These are phyloP conservation scores for Aspergillus sp. DNA, from an alignment of 2,329 filamentous ascomycete species.

Conservation along the genomic window DNA sequence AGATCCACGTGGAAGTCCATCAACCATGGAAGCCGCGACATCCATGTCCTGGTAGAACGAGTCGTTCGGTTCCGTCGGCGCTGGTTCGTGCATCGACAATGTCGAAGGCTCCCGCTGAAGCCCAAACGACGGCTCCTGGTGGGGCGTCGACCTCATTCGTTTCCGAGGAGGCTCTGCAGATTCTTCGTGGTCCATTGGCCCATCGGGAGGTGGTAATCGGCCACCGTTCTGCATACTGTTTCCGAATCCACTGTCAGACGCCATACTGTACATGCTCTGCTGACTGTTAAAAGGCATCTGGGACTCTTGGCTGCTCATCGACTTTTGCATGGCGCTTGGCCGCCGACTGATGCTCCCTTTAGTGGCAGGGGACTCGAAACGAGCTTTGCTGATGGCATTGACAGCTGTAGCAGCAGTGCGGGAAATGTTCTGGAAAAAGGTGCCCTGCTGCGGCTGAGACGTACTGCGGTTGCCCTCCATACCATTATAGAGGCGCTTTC, in stretches of 20 bases:
- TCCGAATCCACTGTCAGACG: conserved; percentile 66
- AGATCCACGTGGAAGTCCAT: conserved; percentile 27
- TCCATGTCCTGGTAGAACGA: conserved; percentile 40
- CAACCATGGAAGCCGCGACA: conserved; percentile 18
- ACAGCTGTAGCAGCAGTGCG: conserved; percentile 87
- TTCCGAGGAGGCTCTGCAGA: conserved; percentile 72
- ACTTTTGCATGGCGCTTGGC: conserved; percentile 61
- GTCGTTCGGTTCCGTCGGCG: conserved; percentile 40
- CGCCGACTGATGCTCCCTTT: conserved; percentile 56
- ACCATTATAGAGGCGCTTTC: conserved; percentile 83
- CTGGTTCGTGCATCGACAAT: conserved; percentile 33
- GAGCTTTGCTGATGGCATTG: conserved; percentile 91
- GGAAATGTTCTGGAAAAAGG: conserved; percentile 96
- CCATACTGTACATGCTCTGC: conserved; percentile 62
- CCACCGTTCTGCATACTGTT: conserved; percentile 53
- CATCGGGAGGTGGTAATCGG: conserved; percentile 23
- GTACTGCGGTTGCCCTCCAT: conserved; percentile 57
- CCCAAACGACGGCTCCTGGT: conserved; percentile 35
- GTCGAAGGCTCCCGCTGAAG: conserved; percentile 23
- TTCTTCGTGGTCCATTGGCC: conserved; percentile 48
- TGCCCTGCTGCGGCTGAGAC: conserved; percentile 60
- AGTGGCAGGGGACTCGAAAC: conserved; percentile 78
- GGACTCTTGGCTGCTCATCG: conserved; percentile 54
- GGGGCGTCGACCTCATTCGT: conserved; percentile 54
- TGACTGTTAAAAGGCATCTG: conserved; percentile 68